Evolutionary conservation across 495 filamentous ascomycete species (phyloP).

Genomic region (Lepidopterella palustris): DNA sequence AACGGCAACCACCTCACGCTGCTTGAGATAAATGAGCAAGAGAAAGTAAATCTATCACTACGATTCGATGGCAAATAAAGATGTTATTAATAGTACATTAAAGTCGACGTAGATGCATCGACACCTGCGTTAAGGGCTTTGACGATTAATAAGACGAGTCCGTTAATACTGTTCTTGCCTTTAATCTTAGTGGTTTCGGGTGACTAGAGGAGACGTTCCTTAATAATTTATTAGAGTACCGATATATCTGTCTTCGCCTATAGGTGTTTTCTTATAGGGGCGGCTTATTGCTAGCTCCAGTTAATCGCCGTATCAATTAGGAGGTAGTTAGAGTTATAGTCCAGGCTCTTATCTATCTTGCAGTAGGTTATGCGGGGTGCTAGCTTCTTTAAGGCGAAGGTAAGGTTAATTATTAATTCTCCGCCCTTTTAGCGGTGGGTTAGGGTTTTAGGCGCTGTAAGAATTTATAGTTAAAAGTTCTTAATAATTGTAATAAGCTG

Average conservation of each 20-base stretch:
- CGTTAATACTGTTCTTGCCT: background rate
- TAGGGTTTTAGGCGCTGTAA: background rate
- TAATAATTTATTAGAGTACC: background rate
- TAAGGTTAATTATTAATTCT: slow-evolving; percentile 18
- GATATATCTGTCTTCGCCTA: background rate
- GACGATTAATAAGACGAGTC: background rate
- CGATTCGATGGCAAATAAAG: too few species aligned
- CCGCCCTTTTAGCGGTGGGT: slow-evolving; percentile 2
- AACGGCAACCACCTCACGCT: too few species aligned
- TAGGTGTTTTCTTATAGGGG: background rate
- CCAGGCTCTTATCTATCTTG: slow-evolving; percentile 1
- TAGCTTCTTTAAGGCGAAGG: background rate
- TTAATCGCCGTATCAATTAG: slow-evolving; percentile 1
- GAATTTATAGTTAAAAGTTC: background rate
- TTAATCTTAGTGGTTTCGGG: background rate
- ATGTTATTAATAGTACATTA: too few species aligned
- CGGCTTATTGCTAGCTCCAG: background rate
- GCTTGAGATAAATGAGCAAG: too few species aligned
- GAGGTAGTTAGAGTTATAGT: slow-evolving; percentile 2
- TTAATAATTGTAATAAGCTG: slow-evolving; percentile 4
- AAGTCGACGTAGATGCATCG: background rate
- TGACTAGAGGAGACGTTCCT: background rate
- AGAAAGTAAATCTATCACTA: too few species aligned
- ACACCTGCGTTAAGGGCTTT: slow-evolving; percentile 3
- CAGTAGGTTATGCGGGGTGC: background rate